Evolutionary conservation across 768 basidiomycete genomes (phyloP).

Genomic region (Kwoniella dejecticola): DNA sequence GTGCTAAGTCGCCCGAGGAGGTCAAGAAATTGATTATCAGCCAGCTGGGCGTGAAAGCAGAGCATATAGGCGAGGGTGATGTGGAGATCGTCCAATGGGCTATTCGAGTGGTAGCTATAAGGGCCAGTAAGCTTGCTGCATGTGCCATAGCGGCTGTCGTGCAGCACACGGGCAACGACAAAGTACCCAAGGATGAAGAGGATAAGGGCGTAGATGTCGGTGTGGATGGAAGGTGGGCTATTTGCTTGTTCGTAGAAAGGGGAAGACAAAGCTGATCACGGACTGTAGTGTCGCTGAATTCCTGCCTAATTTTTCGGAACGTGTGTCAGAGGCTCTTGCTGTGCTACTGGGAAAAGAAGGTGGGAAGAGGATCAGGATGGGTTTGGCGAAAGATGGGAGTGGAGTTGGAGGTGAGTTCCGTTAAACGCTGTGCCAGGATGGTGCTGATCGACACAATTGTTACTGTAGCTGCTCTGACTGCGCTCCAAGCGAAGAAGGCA

Average conservation of each 20-base stretch:
- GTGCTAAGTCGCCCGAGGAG: constrained; percentile 63
- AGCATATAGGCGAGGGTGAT: constrained; percentile 61
- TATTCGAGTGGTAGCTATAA: constrained; percentile 71
- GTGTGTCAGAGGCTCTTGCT: constrained; percentile 73
- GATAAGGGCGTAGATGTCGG: constrained; percentile 69
- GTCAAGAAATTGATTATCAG: constrained; percentile 62
- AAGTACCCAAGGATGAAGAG: constrained; percentile 61
- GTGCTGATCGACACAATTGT: no score
- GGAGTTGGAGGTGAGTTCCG: constrained; percentile 86
- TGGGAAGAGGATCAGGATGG: constrained; percentile 78
- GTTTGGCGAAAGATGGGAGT: constrained; percentile 94
- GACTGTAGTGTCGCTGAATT: constrained; percentile 80
- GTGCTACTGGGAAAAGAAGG: constrained; percentile 75
- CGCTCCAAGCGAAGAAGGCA: constrained; percentile 73
- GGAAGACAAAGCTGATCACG: neutral
- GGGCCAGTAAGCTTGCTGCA: constrained; percentile 81
- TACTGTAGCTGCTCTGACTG: constrained; percentile 76
- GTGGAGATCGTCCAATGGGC: constrained; percentile 78
- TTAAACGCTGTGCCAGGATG: no score
- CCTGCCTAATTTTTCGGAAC: constrained; percentile 81
- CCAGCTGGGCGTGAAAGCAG: constrained; percentile 64
- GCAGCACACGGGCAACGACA: constrained; percentile 75
- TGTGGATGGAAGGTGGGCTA: constrained; percentile 81
- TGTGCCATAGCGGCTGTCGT: constrained; percentile 84
- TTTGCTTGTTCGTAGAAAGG: neutral